Conservation (phyloP, 805 yeast species). For the Yamadazyma scolyti region DNA sequence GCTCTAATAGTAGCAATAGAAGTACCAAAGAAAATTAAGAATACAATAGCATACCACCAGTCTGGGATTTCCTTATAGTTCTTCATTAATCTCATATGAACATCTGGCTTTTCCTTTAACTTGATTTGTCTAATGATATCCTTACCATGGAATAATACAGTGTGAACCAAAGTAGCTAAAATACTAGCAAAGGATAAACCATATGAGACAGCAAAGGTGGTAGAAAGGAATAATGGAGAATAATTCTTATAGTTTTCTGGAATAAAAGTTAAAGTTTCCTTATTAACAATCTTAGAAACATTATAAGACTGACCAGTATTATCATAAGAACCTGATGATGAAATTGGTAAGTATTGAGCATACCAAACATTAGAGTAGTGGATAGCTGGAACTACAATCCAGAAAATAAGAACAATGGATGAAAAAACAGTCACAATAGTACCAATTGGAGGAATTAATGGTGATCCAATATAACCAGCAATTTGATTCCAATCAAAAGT, state of each 20-base stretch:
- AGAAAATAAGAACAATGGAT: conserved; percentile 40
- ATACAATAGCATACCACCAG: conserved; percentile 34
- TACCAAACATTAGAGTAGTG: conserved; percentile 57
- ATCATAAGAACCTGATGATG: conserved; percentile 45
- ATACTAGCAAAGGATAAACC: conserved; percentile 60
- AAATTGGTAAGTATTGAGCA: conserved; percentile 56
- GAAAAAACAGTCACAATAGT: conserved; percentile 18
- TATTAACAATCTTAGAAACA: conserved; percentile 45
- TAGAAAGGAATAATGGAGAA: conserved; percentile 61
- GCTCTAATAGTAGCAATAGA: conserved; percentile 35
- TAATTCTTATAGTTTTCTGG: conserved; percentile 48
- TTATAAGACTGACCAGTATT: conserved; percentile 47
- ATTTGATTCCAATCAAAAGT: conserved; percentile 41
- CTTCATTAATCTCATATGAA: conserved; percentile 55
- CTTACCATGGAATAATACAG: conserved; percentile 52
- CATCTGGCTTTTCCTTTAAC: conserved; percentile 18
- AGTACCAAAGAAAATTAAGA: conserved; percentile 21
- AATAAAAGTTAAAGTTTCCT: conserved; percentile 34
- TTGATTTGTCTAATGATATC: conserved; percentile 39
- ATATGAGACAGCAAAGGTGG: conserved; percentile 57
- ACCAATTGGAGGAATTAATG: conserved; percentile 60
- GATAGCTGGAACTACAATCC: conserved; percentile 53
- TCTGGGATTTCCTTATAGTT: conserved; percentile 37
- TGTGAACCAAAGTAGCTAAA: conserved; percentile 57
- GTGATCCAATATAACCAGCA: conserved; percentile 54